Evolutionary conservation across 2,329 filamentous ascomycete species (phyloP).

Genomic region (Scleromitrula shiraiana): DNA sequence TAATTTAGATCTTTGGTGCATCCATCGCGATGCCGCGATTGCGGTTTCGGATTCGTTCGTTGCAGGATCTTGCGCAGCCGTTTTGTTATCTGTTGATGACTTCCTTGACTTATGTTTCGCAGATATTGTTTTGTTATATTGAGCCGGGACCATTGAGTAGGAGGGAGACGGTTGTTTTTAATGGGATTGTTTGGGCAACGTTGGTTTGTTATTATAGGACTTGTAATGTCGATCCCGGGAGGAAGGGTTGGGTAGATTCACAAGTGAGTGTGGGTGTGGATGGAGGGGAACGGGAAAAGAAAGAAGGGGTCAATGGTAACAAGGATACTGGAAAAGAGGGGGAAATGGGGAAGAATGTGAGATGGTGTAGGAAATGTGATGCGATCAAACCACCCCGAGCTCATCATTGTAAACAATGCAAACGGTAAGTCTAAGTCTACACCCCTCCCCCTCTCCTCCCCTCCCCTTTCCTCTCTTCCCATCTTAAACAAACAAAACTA

Average conservation of each 20-base stretch:
- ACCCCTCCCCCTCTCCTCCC: no score
- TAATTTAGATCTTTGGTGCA: no score
- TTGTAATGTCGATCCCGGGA: slow-evolving; percentile 50
- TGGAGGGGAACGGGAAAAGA: not conserved
- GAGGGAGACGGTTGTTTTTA: slow-evolving; percentile 55
- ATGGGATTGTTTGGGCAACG: slow-evolving; percentile 44
- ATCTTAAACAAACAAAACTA: not conserved
- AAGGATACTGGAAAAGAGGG: slow-evolving; percentile 22
- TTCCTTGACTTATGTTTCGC: slow-evolving; percentile 65
- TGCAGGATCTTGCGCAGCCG: slow-evolving; percentile 53
- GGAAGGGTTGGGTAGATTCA: slow-evolving; percentile 33
- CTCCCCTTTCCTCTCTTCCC: not conserved
- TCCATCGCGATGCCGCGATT: no score
- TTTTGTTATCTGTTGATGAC: slow-evolving; percentile 56
- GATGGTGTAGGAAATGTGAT: slow-evolving; percentile 72
- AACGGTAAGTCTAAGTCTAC: slow-evolving; percentile 43
- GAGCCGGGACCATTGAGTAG: slow-evolving; percentile 51
- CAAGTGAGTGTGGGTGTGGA: not conserved
- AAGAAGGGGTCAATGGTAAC: slow-evolving; percentile 7
- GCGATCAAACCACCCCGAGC: slow-evolving; percentile 67
- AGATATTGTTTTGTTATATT: slow-evolving; percentile 59
- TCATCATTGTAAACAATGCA: slow-evolving; percentile 74
- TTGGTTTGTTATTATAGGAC: slow-evolving; percentile 52
- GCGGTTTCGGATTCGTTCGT: slow-evolving; percentile 10
- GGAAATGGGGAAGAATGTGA: slow-evolving; percentile 23